Evolutionary conservation across 2,329 filamentous ascomycete genomes (phyloP).

Genomic region (Aschersonia sp.): DNA sequence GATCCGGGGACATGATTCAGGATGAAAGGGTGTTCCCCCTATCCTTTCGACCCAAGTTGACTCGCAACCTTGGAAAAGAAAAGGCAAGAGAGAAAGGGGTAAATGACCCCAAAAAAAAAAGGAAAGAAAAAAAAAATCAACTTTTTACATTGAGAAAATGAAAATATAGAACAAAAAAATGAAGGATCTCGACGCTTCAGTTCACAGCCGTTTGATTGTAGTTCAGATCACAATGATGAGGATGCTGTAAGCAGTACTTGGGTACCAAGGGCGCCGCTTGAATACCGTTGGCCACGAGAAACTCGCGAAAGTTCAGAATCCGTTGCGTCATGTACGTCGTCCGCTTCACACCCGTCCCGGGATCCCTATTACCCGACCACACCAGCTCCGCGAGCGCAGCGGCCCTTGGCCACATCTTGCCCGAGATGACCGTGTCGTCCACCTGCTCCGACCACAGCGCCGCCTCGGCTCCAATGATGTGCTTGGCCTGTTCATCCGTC

Average conservation of each 20-base stretch:
- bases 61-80: no score
- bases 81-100: no score
- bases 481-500: slow-evolving; percentile 27
- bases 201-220: slow-evolving; percentile 29
- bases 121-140: no score
- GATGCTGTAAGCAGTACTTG: slow-evolving; percentile 43
- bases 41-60: no score
- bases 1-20: no score
- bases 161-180: neutral
- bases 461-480: slow-evolving; percentile 34
- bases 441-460: slow-evolving; percentile 41
- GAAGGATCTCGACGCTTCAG: neutral
- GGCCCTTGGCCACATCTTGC: slow-evolving; percentile 40
- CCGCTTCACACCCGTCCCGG: slow-evolving; percentile 27
- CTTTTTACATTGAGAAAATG: no score
- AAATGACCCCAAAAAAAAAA: no score
- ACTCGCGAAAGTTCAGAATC: slow-evolving; percentile 45
- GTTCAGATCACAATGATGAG: slow-evolving; percentile 41
- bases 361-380: slow-evolving; percentile 39
- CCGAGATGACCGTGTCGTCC: slow-evolving; percentile 33
- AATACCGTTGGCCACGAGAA: slow-evolving; percentile 38
- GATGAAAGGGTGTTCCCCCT: no score
- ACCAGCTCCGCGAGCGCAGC: slow-evolving; percentile 39
- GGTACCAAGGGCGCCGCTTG: slow-evolving; percentile 34
- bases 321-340: slow-evolving; percentile 26